phyloP scores from a whole-genome alignment of 768 basidiomycete species.

The Termitomyces sp. region DNA sequence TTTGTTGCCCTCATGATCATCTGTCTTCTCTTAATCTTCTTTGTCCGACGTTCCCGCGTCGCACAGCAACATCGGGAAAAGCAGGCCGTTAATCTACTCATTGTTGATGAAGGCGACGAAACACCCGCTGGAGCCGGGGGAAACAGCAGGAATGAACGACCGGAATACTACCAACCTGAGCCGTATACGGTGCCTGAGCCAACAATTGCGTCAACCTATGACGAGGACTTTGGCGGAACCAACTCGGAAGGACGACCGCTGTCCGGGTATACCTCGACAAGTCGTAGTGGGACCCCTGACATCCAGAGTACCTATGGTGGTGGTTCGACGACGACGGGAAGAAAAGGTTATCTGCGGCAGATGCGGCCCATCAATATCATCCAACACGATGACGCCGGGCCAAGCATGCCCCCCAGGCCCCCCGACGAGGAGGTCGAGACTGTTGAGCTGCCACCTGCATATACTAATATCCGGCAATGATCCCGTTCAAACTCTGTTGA shows the following conservation, averaged over 20 bases:
- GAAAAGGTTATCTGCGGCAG: conserved; percentile 45
- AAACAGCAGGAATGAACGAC: conserved; percentile 41
- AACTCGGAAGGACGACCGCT: conserved; percentile 26
- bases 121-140: conserved; percentile 13
- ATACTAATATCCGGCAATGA: conserved; percentile 54
- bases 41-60: conserved; percentile 19
- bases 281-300: conserved; percentile 46
- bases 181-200: conserved; percentile 72
- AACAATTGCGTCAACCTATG: conserved; percentile 29
- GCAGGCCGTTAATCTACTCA: conserved; percentile 63
- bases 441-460: conserved; percentile 80
- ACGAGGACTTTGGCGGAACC: conserved; percentile 19
- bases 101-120: conserved; percentile 54
- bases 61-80: conserved; percentile 38
- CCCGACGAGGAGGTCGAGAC: conserved; percentile 53
- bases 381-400: conserved; percentile 83
- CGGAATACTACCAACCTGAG: conserved; percentile 70
- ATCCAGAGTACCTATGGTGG: conserved; percentile 17
- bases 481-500: not conserved
- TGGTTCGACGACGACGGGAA: conserved; percentile 24
- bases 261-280: conserved; percentile 34
- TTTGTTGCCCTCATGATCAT: conserved; percentile 15
- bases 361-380: conserved; percentile 75
- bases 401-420: conserved; percentile 27
- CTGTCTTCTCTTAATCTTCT: conserved; percentile 18